A percentile compares a stretch with the other conserved stretches of the same genome.
Evolutionary conservation across 345 rosid genomes (phyloP).

Genomic region (Salix exigua): DNA sequence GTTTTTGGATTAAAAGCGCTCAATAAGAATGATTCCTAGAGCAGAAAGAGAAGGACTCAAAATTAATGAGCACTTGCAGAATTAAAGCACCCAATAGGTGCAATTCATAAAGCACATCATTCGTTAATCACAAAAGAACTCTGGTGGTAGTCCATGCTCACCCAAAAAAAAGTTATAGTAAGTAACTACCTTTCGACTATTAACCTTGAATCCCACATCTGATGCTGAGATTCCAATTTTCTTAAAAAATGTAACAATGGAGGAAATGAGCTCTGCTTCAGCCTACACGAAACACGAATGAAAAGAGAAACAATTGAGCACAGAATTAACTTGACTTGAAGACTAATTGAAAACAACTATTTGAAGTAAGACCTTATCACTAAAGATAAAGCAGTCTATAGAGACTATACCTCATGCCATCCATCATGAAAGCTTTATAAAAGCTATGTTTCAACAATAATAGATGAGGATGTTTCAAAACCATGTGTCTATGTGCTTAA

Average conservation of each 20-base stretch:
- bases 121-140: no score
- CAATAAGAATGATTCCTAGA: no score
- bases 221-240: slow-evolving; percentile 72
- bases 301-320: background rate
- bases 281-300: slow-evolving; percentile 43
- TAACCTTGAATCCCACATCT: slow-evolving; percentile 88
- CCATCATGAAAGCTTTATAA: background rate
- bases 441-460: background rate
- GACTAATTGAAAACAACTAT: background rate
- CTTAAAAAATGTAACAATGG: slow-evolving; percentile 77
- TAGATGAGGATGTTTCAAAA: background rate
- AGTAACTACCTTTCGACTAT: slow-evolving; percentile 79
- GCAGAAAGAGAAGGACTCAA: no score
- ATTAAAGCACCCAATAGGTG: no score
- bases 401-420: background rate
- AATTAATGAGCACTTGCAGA: no score
- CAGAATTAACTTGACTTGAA: background rate
- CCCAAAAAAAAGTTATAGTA: background rate
- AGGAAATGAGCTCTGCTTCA: slow-evolving; percentile 90
- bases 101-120: background rate
- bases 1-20: no score
- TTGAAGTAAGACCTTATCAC: background rate
- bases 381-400: background rate
- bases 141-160: background rate
- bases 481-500: background rate